These are phyloP conservation scores for Oropetium thomaeum DNA, from an alignment of 176 grass and related monocot species.

Conservation along the genomic window DNA sequence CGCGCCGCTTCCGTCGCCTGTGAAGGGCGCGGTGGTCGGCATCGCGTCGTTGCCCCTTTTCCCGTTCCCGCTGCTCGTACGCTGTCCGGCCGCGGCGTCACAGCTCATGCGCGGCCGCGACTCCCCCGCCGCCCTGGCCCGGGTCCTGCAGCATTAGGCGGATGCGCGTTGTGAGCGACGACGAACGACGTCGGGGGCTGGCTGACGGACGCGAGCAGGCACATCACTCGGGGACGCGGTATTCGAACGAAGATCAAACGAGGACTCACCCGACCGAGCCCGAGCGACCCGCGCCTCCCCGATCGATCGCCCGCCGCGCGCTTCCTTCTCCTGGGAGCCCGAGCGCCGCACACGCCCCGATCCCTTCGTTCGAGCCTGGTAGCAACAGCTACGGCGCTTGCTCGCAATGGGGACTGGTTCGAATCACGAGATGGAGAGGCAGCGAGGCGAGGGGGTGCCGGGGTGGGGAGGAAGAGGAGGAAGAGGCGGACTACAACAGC, in stretches of 20 bases:
- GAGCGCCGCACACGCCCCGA: background rate
- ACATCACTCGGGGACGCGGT: background rate
- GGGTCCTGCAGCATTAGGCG: conserved; percentile 48
- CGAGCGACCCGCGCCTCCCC: background rate
- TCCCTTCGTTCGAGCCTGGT: background rate
- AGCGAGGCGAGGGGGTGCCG: too few species aligned
- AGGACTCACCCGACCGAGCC: conserved; percentile 24
- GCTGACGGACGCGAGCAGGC: background rate
- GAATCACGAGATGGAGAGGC: conserved; percentile 1
- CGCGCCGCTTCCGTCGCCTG: conserved; percentile 18
- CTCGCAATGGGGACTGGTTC: conserved; percentile 8
- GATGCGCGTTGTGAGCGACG: background rate
- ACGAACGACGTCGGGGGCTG: too few species aligned
- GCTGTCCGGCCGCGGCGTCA: conserved; percentile 15
- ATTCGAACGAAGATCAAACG: background rate
- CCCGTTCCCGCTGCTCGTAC: background rate
- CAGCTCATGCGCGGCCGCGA: conserved; percentile 25
- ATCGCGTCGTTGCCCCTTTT: conserved; percentile 16
- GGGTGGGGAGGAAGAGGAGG: background rate
- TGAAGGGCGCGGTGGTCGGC: conserved; percentile 42
- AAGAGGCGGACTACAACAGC: background rate
- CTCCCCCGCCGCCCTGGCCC: background rate
- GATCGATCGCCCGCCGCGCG: conserved; percentile 4
- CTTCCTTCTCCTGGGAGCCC: background rate
- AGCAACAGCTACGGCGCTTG: background rate